These are phyloP conservation scores for Botryotinia calthae DNA, from an alignment of 2,329 filamentous ascomycete genomes.

Conservation along the genomic window DNA sequence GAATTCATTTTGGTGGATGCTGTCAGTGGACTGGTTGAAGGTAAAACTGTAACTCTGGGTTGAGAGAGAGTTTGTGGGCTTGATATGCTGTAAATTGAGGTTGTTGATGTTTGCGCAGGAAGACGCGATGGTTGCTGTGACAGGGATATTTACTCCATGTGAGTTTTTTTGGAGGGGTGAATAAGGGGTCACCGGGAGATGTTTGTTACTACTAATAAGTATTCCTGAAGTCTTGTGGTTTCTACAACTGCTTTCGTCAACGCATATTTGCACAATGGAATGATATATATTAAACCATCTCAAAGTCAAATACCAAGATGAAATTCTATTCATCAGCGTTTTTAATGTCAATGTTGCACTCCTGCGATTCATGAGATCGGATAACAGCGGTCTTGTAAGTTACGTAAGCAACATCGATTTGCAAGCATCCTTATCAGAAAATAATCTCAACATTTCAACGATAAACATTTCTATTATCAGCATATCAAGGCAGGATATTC, in stretches of 20 bases:
- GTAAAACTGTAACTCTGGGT: not conserved
- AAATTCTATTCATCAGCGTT: not conserved
- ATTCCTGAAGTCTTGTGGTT: not conserved
- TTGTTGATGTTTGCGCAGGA: not conserved
- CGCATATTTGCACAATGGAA: not conserved
- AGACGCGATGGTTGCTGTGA: conserved; percentile 4
- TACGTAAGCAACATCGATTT: conserved; percentile 11
- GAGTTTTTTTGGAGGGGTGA: not conserved
- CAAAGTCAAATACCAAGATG: not conserved
- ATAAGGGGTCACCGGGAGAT: conserved; percentile 1
- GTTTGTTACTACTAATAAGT: not conserved
- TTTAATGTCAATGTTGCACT: not conserved
- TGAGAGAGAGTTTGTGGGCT: no score
- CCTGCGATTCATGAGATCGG: not conserved
- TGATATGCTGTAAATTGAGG: not conserved
- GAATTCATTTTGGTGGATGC: not conserved
- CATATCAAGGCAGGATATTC: not conserved
- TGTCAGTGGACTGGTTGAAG: not conserved
- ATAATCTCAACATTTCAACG: conserved; percentile 18
- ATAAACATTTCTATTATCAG: not conserved
- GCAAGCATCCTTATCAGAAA: conserved; percentile 17
- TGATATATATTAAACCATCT: not conserved
- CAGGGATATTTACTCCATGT: not conserved
- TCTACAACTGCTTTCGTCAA: not conserved
- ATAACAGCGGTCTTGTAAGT: not conserved